Base-by-base conservation (phyloP, 106 monocot genomes). In the Phalaenopsis aphrodite region DNA sequence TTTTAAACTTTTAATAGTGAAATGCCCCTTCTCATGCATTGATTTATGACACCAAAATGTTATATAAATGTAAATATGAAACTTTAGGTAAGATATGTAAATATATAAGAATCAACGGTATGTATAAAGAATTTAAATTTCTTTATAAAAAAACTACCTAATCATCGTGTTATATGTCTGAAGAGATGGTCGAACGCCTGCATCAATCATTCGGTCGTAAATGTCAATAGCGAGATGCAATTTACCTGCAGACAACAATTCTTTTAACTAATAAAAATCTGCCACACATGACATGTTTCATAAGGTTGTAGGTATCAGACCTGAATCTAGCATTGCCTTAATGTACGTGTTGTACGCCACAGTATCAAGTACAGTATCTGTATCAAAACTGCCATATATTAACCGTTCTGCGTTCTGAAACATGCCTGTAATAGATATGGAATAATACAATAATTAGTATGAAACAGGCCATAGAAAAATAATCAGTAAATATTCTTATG, bases 151-250 rank as follows among this genome's bases (percentile, higher is more conserved):
- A 48, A 76, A 77, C 75, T 81, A 97, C 94, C 98, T 99, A 67
- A 99, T 99, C 98, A 99, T 99, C 55, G 92, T 94, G 72, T 90
- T 92, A 56, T 91, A 99, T 80, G 98, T 99, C 75, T 91, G 90
- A 78, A 99, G 83, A 42, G 98, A 93, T 45, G 89, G 91, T 56
- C 77, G 65, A 77, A 93, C 82, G 76, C 90, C 92, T 37, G 85
- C 86, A 56, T 92, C 86, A 75, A 94, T 86, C 98, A 99, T 94
- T 55, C 79, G 87, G 85, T 91, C 75, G 78, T 90, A 99, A 83
- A 98, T 88, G 64, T 81, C 77, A 36, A 85, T 73, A 67, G 94
- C 92, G 46, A 78, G 85, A 71, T 94, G 85, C 75, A 94, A 78
- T 88, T 94, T 98, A 85, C 98, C 96, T 96, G 85, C 84, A 85